phyloP scores from a whole-genome alignment of 805 yeast genomes.

The Kodamaea fukazawae region DNA sequence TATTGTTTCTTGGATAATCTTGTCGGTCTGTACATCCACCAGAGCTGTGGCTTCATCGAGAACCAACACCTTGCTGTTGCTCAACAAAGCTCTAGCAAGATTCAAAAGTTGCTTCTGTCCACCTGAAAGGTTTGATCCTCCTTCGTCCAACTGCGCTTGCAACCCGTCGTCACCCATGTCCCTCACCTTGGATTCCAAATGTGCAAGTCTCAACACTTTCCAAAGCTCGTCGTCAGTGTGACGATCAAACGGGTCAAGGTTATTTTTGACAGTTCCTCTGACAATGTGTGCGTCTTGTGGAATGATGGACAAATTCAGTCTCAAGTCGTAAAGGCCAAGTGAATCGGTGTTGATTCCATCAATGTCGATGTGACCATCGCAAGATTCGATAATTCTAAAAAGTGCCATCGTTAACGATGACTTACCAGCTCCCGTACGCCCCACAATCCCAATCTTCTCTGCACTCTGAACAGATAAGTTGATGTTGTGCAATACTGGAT shows the following conservation, averaged over 20 bases:
- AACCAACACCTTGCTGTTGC: slow-evolving; percentile 16
- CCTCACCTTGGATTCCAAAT: slow-evolving; percentile 23
- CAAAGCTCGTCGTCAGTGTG: slow-evolving; percentile 24
- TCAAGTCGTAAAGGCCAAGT: slow-evolving; percentile 26
- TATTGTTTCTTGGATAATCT: slow-evolving; percentile 25
- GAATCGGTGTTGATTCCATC: slow-evolving; percentile 22
- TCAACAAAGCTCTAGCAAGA: slow-evolving; percentile 24
- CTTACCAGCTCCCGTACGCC: slow-evolving; percentile 32
- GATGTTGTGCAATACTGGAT: slow-evolving; percentile 25
- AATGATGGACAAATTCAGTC: slow-evolving; percentile 27
- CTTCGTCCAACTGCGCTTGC: slow-evolving; percentile 19
- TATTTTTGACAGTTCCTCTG: slow-evolving; percentile 25
- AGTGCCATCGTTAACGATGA: slow-evolving; percentile 27
- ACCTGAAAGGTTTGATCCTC: slow-evolving; percentile 25
- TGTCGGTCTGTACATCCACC: slow-evolving; percentile 30
- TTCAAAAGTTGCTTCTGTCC: slow-evolving; percentile 26
- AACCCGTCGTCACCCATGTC: slow-evolving; percentile 20
- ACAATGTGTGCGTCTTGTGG: slow-evolving; percentile 29
- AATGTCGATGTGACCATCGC: slow-evolving; percentile 23
- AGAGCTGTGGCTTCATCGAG: slow-evolving; percentile 36
- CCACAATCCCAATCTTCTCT: slow-evolving; percentile 30
- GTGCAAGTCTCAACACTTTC: slow-evolving; percentile 27
- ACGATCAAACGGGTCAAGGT: slow-evolving; percentile 26
- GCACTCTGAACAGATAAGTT: slow-evolving; percentile 20
- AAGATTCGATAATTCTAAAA: slow-evolving; percentile 28